Evolutionary conservation across 2,329 filamentous ascomycete genomes (phyloP), one percentile per base, ranked within the genome.

Genomic region (Nakataea oryzae): DNA sequence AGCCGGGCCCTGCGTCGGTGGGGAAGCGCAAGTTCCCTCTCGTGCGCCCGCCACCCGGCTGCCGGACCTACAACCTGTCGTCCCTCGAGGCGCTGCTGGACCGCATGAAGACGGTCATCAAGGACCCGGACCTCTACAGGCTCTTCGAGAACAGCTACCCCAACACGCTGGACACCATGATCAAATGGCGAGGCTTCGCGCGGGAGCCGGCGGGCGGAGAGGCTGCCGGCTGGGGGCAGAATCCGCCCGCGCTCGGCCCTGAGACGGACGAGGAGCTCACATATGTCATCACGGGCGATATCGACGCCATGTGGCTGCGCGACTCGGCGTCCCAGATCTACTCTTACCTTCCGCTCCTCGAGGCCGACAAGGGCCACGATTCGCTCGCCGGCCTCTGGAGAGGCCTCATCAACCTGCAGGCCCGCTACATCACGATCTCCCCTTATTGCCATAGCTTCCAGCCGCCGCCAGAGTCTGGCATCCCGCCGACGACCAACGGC

Each of bases 401-500:
- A 17, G 88, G 88, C 1, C 81, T 88, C 3, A 88, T 91, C 71
- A 90, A 91, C 70, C 77, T 88, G 7, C 88, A 91, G 70, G 79
- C 86, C 27, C 79, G 87, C 57, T 90, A 89, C 71, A 79, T 91
- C 60, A 77, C 84, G 61, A 80, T 81, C 34, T 83, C 82, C 21
- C 91, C 92, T 0, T 95, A 95, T 74, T 96, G 92, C 79, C 95
- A 96, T 72, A 88, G 90, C 14, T 96, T 96, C 75, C 92, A 96
- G 71, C 91, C 92, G 2, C 92, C 92, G 0, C 81, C 85, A 2
- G 89, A 91, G 60, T 91, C 89, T 60, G 84, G 85, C 3, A 80
- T 93, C 41, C 69, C 74, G 2, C 81, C 87, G 2, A 77, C 80
- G 0, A 70, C 74, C 14, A 88, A 88, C 68, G 77, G 80, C 2